A percentile compares a stretch with the other conserved stretches of the same genome.
Conservation (phyloP, 176 grass and related monocot genomes). For the Oryza officinalis region DNA sequence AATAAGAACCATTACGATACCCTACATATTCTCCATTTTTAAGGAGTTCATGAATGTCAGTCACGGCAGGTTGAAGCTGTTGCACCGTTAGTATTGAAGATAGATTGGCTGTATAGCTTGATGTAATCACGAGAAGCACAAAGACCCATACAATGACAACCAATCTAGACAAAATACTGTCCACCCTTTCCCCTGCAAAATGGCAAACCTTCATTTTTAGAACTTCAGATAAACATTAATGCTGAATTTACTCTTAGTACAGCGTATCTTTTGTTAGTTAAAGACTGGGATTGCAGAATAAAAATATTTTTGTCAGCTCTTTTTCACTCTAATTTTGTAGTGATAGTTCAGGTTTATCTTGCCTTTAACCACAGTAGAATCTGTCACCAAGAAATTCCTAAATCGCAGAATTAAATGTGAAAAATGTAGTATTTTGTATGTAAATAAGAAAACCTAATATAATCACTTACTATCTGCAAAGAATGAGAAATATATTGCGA, state of each 20-base stretch:
- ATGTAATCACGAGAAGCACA: constrained; percentile 54
- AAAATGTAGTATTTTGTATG: neutral
- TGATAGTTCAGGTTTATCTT: neutral
- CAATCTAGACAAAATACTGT: constrained; percentile 44
- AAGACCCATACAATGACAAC: constrained; percentile 38
- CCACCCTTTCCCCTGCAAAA: constrained; percentile 52
- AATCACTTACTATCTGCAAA: constrained; percentile 56
- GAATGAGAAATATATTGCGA: constrained; percentile 53
- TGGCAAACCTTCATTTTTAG: neutral
- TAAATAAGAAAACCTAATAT: constrained; percentile 16
- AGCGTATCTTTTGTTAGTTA: neutral
- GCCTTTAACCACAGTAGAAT: neutral
- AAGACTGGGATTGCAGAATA: neutral
- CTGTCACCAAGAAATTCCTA: neutral
- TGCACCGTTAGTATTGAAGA: constrained; percentile 58
- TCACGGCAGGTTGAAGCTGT: constrained; percentile 53
- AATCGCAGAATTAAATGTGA: neutral
- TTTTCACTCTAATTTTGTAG: neutral
- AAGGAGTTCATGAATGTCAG: constrained; percentile 44
- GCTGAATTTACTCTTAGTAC: neutral
- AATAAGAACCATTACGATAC: constrained; percentile 33
- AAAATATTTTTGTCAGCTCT: neutral
- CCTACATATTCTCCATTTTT: constrained; percentile 50
- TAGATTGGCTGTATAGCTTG: constrained; percentile 65
- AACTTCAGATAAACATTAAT: neutral